Percentiles rank a stretch among this genome's conserved stretches.
Evolutionary conservation across 78 protist genomes (phyloP).

Genomic region (Dictyostelium purpureum): DNA sequence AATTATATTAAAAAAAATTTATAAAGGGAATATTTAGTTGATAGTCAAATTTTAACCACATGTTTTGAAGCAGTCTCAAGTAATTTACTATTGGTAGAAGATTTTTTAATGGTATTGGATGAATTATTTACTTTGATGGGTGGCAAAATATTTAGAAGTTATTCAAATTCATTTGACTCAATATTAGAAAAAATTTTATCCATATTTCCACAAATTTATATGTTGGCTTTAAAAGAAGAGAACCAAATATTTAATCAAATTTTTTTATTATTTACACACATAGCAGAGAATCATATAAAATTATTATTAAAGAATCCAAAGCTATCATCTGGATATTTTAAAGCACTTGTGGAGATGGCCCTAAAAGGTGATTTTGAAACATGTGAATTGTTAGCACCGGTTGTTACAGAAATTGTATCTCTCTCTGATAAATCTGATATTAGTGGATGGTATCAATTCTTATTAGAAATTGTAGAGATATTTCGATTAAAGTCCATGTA

Average conservation of each 20-base stretch:
- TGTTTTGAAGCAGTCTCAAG: conserved; percentile 42
- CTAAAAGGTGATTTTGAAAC: background rate
- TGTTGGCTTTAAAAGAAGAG: conserved; percentile 22
- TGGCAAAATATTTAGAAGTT: conserved; percentile 52
- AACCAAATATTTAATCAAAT: conserved; percentile 31
- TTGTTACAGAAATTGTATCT: conserved; percentile 23
- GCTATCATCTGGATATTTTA: background rate
- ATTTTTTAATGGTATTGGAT: conserved; percentile 41
- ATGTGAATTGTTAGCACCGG: conserved; percentile 19
- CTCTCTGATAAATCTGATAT: conserved; percentile 3
- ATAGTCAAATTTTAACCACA: background rate
- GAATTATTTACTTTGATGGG: conserved; percentile 64
- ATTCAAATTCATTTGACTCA: background rate
- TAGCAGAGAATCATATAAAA: conserved; percentile 51
- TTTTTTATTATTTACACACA: conserved; percentile 44
- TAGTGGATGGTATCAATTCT: background rate
- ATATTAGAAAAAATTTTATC: background rate
- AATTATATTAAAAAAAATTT: background rate
- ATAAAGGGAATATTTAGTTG: conserved; percentile 20
- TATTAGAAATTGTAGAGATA: conserved; percentile 5
- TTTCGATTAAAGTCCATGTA: conserved; percentile 26
- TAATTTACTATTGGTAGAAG: conserved; percentile 51
- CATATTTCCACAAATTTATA: background rate
- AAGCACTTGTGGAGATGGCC: background rate
- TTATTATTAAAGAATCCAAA: background rate